Evolutionary conservation across 495 filamentous ascomycete species (phyloP).

Genomic region (Penicillium desertorum): DNA sequence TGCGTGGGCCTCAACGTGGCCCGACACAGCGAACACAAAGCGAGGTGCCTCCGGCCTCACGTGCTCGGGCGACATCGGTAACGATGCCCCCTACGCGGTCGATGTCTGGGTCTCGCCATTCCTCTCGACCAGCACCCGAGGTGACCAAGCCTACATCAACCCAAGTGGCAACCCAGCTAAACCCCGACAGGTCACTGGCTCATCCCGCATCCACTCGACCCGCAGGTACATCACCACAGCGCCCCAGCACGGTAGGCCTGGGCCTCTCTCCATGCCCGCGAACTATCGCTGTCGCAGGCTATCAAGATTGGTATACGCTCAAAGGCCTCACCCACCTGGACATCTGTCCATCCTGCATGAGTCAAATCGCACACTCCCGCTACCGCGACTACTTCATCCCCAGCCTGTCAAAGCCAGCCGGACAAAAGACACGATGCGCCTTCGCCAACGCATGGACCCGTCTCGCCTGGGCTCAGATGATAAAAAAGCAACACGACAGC

Average conservation of each 20-base stretch:
- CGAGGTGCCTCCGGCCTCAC: constrained; percentile 4
- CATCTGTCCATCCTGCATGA: constrained; percentile 64
- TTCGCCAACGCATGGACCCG: constrained; percentile 65
- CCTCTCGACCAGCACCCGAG: constrained; percentile 16
- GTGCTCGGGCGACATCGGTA: constrained; percentile 15
- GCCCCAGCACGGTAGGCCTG: constrained; percentile 19
- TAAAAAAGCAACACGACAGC: constrained; percentile 53
- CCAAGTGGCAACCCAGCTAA: neutral
- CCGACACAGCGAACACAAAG: constrained; percentile 2
- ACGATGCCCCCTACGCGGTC: constrained; percentile 16
- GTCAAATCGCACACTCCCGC: constrained; percentile 52
- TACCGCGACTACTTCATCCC: constrained; percentile 55
- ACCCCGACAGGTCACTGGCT: neutral
- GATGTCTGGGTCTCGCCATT: constrained; percentile 15
- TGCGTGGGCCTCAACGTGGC: constrained; percentile 7
- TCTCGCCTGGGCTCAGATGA: constrained; percentile 64
- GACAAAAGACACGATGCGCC: constrained; percentile 52
- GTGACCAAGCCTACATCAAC: constrained; percentile 3
- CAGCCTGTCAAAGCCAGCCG: constrained; percentile 39
- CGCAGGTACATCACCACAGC: constrained; percentile 17
- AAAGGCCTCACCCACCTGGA: constrained; percentile 54
- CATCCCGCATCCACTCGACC: constrained; percentile 11
- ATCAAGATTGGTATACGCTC: constrained; percentile 67
- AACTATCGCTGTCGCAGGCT: constrained; percentile 44
- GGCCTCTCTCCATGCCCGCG: constrained; percentile 57